Evolutionary conservation across 371 early-diverging fungal species (phyloP).

Genomic region (Globomyces sp.): DNA sequence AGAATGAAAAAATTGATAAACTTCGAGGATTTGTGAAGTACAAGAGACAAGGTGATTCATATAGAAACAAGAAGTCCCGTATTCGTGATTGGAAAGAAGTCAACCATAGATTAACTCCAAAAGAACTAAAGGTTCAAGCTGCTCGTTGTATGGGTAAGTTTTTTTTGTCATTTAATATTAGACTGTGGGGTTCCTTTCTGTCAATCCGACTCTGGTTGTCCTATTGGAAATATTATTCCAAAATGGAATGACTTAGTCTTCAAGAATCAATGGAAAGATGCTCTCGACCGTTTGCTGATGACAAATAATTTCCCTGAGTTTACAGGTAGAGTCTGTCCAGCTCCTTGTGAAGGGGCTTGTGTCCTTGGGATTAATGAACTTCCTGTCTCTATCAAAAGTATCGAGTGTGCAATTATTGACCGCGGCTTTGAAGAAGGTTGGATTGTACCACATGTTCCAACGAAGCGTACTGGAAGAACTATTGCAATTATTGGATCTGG

Average conservation of each 20-base stretch:
- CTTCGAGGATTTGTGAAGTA: constrained; percentile 92
- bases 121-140: constrained; percentile 86
- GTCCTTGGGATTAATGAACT: constrained; percentile 86
- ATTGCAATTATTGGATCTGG: constrained; percentile 94
- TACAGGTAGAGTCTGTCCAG: constrained; percentile 87
- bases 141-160: constrained; percentile 90
- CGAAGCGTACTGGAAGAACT: constrained; percentile 73
- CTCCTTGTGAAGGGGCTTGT: constrained; percentile 93
- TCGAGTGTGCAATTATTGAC: constrained; percentile 96
- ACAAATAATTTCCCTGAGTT: constrained; percentile 96
- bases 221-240: constrained; percentile 93
- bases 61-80: constrained; percentile 81
- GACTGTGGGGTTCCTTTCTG: constrained; percentile 95
- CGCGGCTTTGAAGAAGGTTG: constrained; percentile 93
- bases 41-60: constrained; percentile 79
- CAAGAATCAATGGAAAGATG: constrained; percentile 91
- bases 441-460: constrained; percentile 84
- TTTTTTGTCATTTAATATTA: constrained; percentile 12
- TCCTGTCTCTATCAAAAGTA: constrained; percentile 94
- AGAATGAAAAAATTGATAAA: constrained; percentile 49
- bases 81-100: constrained; percentile 91
- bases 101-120: constrained; percentile 73
- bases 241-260: constrained; percentile 97
- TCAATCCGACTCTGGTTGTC: constrained; percentile 94
- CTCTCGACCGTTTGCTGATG: constrained; percentile 86